Percentiles rank a stretch among this genome's conserved stretches.
phyloP scores from a whole-genome alignment of 73 alveolate species.

The Paramecium bursaria region DNA sequence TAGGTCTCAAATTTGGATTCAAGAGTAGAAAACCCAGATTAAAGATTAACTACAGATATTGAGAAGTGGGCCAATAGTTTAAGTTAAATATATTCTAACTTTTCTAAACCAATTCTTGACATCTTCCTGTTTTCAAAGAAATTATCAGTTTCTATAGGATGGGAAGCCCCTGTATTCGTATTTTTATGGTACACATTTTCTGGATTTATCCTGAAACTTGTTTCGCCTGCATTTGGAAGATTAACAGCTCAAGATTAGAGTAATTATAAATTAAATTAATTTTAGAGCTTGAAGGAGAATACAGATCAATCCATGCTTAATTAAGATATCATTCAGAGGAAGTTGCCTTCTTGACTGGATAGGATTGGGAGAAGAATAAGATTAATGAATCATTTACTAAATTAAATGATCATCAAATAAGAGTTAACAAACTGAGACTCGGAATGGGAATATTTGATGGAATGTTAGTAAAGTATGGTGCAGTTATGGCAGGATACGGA shows the following conservation, averaged over 20 bases:
- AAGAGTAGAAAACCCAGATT: slow-evolving; percentile 88
- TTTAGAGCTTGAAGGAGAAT: slow-evolving; percentile 85
- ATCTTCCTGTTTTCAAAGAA: slow-evolving; percentile 86
- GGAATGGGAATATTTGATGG: slow-evolving; percentile 94
- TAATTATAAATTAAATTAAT: neutral
- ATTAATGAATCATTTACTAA: slow-evolving; percentile 74
- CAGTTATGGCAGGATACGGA: slow-evolving; percentile 91
- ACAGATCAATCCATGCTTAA: slow-evolving; percentile 84
- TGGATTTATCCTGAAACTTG: slow-evolving; percentile 79
- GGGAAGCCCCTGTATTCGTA: slow-evolving; percentile 88
- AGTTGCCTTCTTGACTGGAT: slow-evolving; percentile 88
- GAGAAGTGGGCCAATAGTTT: slow-evolving; percentile 90
- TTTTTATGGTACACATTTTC: slow-evolving; percentile 89
- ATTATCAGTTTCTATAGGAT: slow-evolving; percentile 86
- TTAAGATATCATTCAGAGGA: slow-evolving; percentile 87
- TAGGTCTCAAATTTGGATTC: slow-evolving; percentile 83
- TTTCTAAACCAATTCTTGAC: slow-evolving; percentile 90
- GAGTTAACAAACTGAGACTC: slow-evolving; percentile 71
- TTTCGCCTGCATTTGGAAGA: slow-evolving; percentile 92
- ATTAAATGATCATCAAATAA: slow-evolving; percentile 74
- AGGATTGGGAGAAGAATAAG: slow-evolving; percentile 84
- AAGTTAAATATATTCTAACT: slow-evolving; percentile 79
- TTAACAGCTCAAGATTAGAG: slow-evolving; percentile 85
- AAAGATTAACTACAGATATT: slow-evolving; percentile 87
- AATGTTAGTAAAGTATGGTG: slow-evolving; percentile 94